Base-by-base conservation (phyloP, 441 rosid species). In the Arabidopsis hybrid region DNA sequence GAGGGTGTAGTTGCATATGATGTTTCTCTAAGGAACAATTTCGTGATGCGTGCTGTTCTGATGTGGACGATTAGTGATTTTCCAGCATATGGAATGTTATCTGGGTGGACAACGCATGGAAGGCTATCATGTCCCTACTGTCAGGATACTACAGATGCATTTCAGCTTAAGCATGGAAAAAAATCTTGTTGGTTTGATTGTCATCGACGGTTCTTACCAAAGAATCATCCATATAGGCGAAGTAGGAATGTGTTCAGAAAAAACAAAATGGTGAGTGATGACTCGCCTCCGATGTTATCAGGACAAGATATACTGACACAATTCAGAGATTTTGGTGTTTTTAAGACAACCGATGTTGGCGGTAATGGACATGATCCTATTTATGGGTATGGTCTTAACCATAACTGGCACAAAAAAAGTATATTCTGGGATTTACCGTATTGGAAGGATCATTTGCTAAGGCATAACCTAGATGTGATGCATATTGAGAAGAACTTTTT, bases 201-300 rank as follows among this genome's bases (percentile, higher is more conserved):
- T 17, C 53, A 49, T 49, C 7, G 29, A 3, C 0, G 11, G 1
- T 17, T 17, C 8, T 3, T 49, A n/a, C 11, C 26, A 3, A 2
- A 0, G 0, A 2, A 7, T 7, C 29, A 49, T 49, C 53, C 1
- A 0, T 49, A 17, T 8, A 0, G 12, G 1, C 7, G 26, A 1
- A 49, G 5, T 2, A 49, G 0, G 2, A 49, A 1, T 0, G 3
- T 18, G 5, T 49, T 17, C 3, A 16, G 2, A 1, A 17, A 49
- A 2, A 49, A 49, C 5, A 17, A 0, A 0, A 10, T 2, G 3
- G 45, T 11, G 12, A 1, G 1, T 10, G 45, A 40, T 40, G 6
- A 0, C 3, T n/a, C n/a, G n/a, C 45, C n/a, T 9, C 45, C n/a
- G 0, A 4, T 2, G 0, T 4, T 10, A 40, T 0, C 1, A 2